These are phyloP conservation scores for Amphibolis antarctica DNA, from an alignment of 106 monocot species.

Conservation along the genomic window DNA sequence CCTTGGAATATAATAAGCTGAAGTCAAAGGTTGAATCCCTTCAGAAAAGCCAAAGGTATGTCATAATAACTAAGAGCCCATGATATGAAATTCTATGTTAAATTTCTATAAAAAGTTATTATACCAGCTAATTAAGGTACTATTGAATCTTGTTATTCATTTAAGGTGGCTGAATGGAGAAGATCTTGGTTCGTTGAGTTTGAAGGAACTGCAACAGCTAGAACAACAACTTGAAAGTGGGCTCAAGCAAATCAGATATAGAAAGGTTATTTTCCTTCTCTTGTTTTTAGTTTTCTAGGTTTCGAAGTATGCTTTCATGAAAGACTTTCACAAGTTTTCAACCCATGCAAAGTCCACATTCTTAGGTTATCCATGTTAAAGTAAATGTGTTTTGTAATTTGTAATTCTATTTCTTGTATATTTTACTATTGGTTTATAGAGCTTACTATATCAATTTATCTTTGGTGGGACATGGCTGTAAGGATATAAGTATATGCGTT, in stretches of 20 bases:
- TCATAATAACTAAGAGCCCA: not conserved
- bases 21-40: constrained; percentile 37
- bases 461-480: too few relatives aligned
- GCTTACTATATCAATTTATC: too few relatives aligned
- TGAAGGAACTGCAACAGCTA: constrained; percentile 22
- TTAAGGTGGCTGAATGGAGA: constrained; percentile 15
- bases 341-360: too few relatives aligned
- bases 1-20: constrained; percentile 11
- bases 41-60: constrained; percentile 53
- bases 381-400: too few relatives aligned
- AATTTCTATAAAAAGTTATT: not conserved
- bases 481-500: too few relatives aligned
- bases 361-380: too few relatives aligned
- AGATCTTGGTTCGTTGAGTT: constrained; percentile 12
- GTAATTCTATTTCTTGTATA: too few relatives aligned
- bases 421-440: too few relatives aligned
- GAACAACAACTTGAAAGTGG: constrained; percentile 23
- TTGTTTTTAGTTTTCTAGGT: too few relatives aligned
- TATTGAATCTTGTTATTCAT: not conserved
- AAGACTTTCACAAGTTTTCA: too few relatives aligned
- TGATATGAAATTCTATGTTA: not conserved
- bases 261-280: constrained; percentile 10
- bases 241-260: constrained; percentile 11
- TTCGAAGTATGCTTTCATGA: too few relatives aligned
- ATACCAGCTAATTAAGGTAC: not conserved